These are phyloP conservation scores for Oldenlandia corymbosa DNA, from an alignment of 257 asterid species.

Conservation along the genomic window DNA sequence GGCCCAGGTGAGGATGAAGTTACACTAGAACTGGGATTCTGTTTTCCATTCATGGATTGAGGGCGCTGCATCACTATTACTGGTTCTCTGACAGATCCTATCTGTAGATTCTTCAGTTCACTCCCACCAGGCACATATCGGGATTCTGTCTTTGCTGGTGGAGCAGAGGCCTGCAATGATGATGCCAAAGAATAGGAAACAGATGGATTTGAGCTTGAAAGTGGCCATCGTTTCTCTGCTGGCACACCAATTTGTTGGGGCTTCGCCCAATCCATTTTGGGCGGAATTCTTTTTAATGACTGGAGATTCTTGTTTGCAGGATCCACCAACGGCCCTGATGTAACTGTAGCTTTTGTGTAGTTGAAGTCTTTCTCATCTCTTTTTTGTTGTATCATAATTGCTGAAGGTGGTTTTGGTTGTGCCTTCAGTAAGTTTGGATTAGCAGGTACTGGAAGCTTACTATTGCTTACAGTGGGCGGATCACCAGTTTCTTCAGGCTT, in stretches of 20 bases:
- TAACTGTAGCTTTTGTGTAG: constrained; percentile 44
- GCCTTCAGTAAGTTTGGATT: constrained; percentile 34
- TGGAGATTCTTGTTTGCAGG: constrained; percentile 47
- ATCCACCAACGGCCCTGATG: constrained; percentile 48
- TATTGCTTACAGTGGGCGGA: constrained; percentile 40
- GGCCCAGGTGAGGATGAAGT: constrained; percentile 48
- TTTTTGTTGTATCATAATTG: constrained; percentile 40
- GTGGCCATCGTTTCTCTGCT: constrained; percentile 62
- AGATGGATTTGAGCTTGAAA: constrained; percentile 37
- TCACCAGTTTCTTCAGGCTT: constrained; percentile 65
- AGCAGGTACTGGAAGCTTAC: constrained; percentile 32
- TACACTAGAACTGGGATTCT: constrained; percentile 31
- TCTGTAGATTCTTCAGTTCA: constrained; percentile 54
- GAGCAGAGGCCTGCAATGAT: constrained; percentile 42
- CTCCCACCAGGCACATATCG: constrained; percentile 32
- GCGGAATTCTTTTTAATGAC: constrained; percentile 46
- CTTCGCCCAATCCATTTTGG: constrained; percentile 60
- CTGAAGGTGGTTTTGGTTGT: constrained; percentile 34
- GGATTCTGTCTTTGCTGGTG: constrained; percentile 39
- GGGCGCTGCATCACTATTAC: constrained; percentile 54
- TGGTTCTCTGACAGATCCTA: constrained; percentile 66
- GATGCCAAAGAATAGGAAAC: constrained; percentile 37
- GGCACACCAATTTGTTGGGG: constrained; percentile 43
- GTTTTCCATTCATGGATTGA: constrained; percentile 31
- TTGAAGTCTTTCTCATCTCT: constrained; percentile 72